These are phyloP conservation scores for Leishmania tarentolae DNA, from an alignment of 208 protist species.

Conservation along the genomic window DNA sequence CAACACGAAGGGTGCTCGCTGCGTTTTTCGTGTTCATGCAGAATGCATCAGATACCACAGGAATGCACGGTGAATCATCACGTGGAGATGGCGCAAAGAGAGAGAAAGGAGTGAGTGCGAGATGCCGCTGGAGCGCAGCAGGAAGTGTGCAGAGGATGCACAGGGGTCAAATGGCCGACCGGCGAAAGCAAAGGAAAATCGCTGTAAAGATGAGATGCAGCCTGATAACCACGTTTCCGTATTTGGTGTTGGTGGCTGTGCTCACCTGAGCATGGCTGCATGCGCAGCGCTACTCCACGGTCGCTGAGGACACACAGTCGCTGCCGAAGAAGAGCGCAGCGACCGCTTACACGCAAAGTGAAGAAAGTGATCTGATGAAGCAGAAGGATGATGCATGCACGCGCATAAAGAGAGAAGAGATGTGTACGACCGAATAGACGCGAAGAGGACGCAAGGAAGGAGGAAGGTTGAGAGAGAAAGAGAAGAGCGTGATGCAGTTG, in stretches of 20 bases:
- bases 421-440: too few species aligned
- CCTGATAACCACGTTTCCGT: not conserved
- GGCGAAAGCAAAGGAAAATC: not conserved
- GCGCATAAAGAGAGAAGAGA: not conserved
- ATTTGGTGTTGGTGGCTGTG: not conserved
- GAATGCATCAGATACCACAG: constrained; percentile 77
- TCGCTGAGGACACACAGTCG: not conserved
- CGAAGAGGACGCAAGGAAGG: not conserved
- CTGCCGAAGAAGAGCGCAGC: not conserved
- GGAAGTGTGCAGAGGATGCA: not conserved
- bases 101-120: not conserved
- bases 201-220: not conserved
- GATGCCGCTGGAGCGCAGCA: not conserved
- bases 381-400: not conserved
- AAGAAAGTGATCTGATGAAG: not conserved
- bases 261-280: not conserved
- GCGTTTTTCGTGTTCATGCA: constrained; percentile 53
- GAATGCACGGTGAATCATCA: constrained; percentile 59
- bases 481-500: not conserved
- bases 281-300: not conserved
- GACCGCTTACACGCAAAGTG: not conserved
- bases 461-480: not conserved
- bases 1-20: constrained; percentile 38
- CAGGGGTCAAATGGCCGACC: not conserved
- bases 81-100: not conserved